These are phyloP conservation scores for Pichia kudriavzevii DNA, from an alignment of 1,139 yeast species.

Conservation along the genomic window DNA sequence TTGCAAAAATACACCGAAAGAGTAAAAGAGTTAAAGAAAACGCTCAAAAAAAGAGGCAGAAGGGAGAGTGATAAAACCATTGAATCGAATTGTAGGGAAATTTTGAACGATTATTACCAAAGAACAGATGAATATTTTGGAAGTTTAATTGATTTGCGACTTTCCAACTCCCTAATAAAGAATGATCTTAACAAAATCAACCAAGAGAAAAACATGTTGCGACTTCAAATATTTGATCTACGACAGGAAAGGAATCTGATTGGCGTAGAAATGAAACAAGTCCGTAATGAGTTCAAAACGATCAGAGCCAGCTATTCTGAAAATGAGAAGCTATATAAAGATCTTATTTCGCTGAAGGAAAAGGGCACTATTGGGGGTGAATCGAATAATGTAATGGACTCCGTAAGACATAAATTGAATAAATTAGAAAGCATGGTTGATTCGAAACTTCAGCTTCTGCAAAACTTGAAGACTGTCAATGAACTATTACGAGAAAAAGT, in stretches of 20 bases:
- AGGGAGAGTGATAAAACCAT: constrained; percentile 1
- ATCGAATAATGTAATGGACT: constrained; percentile 9
- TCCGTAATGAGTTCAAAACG: constrained; percentile 31
- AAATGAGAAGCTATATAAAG: constrained; percentile 17
- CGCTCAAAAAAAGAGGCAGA: constrained; percentile 2
- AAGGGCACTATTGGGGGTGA: constrained; percentile 1
- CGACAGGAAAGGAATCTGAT: constrained; percentile 34
- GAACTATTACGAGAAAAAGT: constrained; percentile 23
- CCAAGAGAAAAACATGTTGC: constrained; percentile 33
- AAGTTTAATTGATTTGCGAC: constrained; percentile 27
- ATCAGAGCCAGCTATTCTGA: constrained; percentile 27
- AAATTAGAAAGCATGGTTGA: constrained; percentile 30
- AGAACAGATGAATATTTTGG: constrained; percentile 24
- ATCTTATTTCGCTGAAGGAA: constrained; percentile 12
- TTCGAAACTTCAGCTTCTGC: constrained; percentile 35
- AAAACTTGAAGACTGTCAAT: constrained; percentile 33
- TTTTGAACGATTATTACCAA: constrained; percentile 18
- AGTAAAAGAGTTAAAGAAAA: neutral
- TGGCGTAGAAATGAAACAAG: constrained; percentile 34
- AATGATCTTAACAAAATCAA: constrained; percentile 34
- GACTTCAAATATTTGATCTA: constrained; percentile 35
- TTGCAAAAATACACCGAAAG: constrained; percentile 10
- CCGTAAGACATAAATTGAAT: constrained; percentile 19
- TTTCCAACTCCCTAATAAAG: constrained; percentile 34
- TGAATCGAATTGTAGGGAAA: constrained; percentile 3